Percentiles rank a stretch among this genome's conserved stretches.
These are phyloP conservation scores for Phytophthora cajani DNA, from an alignment of 352 stramenopile genomes.

Conservation along the genomic window DNA sequence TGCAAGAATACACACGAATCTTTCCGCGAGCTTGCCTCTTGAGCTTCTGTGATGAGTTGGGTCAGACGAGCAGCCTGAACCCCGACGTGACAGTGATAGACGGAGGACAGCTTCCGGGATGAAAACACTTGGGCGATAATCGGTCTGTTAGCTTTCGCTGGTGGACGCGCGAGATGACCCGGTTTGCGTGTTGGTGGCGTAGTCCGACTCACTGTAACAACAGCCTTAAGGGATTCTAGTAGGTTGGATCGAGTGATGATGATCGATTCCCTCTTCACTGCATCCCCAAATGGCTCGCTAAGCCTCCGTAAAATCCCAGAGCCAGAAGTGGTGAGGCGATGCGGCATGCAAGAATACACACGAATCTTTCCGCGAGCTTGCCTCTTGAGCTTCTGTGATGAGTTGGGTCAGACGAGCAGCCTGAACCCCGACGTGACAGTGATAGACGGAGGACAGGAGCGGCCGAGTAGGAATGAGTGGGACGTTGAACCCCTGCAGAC, in stretches of 20 bases:
- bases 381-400: background rate
- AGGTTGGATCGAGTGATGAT: background rate
- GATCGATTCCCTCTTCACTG: background rate
- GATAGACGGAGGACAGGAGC: background rate
- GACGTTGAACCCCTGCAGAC: background rate
- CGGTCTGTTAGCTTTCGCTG: no score
- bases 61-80: no score
- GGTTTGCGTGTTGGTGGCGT: no score
- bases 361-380: background rate
- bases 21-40: background rate
- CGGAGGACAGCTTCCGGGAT: no score
- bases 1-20: slow-evolving; percentile 8
- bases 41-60: slow-evolving; percentile 1
- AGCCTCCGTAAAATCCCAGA: background rate
- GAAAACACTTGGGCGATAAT: no score
- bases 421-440: no score
- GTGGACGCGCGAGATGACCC: no score
- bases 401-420: background rate
- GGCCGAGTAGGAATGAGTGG: background rate
- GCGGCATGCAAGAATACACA: slow-evolving; percentile 3
- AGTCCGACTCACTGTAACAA: background rate
- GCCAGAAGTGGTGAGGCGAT: background rate
- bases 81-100: no score
- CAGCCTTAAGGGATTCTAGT: background rate
- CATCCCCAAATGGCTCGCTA: background rate